Evolutionary conservation across 192 early-diverging fungal species (phyloP), one percentile per base, ranked within the genome.

Genomic region (Umbelopsis ramanniana): DNA sequence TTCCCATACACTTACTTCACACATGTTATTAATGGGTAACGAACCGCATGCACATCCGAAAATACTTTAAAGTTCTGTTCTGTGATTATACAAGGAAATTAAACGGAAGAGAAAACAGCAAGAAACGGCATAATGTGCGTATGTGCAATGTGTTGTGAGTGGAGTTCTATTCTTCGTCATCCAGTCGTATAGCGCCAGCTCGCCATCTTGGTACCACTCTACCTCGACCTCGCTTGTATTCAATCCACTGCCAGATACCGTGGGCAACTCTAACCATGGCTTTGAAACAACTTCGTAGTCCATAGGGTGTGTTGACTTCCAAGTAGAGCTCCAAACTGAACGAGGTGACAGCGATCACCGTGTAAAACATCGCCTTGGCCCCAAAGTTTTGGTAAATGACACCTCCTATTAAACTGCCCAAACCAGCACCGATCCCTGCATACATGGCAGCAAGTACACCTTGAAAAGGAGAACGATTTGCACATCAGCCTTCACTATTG

Each of bases 391-490:
- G 76, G 68, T 81, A 83, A 5, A 83, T 63, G 14, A 83, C 37
- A 11, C 82, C 82, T 15, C 79, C 82, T 52, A 81, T 43, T 14
- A 83, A 69, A 67, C 79, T 78, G 7, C 82, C 82, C 15, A 81
- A 21, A 10, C 82, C 82, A 15, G 82, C 71, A 37, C 82, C 82
- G 15, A 83, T 53, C 45, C 82, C 82, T 23, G 80, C 72, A 71
- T 78, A 78, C 73, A 81, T 75, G 10, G 76, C 76, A 6, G 76
- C 76, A n/a, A 78, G 63, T 10, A 81, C 43, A 57, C 74, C 75
- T 76, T 68, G 11, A 57, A 35, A 22, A n/a, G n/a, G n/a, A n/a
- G n/a, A n/a, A n/a, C n/a, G n/a, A n/a, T n/a, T n/a, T n/a, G 23
- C 8, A 40, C 8, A 40, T 40, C 8, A 40, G 38, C 38, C 38